Conservation (phyloP, 371 early-diverging fungal genomes). For the Catenaria anguillulae region DNA sequence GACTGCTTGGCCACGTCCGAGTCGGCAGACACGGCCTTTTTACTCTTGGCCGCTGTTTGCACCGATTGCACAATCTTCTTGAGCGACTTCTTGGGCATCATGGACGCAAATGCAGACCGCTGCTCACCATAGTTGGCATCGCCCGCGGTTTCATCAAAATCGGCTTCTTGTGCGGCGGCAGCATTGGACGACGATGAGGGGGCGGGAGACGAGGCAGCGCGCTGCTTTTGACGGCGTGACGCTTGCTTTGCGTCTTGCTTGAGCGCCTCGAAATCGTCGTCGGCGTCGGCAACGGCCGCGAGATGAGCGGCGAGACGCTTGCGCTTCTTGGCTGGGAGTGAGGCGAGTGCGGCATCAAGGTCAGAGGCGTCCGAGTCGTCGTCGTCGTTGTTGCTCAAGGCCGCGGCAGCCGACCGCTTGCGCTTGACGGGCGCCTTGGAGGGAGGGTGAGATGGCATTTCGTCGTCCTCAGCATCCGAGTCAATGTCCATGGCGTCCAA, state of each 20-base stretch:
- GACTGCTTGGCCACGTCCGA: conserved; percentile 8
- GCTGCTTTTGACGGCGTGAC: no score
- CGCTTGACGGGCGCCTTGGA: neutral
- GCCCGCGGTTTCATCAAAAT: neutral
- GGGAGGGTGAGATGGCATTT: no score
- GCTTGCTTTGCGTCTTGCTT: no score
- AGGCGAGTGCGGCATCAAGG: neutral
- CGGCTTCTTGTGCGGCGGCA: neutral
- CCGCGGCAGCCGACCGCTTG: neutral
- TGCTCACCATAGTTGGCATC: neutral
- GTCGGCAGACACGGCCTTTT: conserved; percentile 6
- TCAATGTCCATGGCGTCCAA: neutral
- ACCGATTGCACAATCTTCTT: neutral
- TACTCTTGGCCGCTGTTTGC: neutral
- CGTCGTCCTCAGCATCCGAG: neutral
- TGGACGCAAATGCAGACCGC: neutral
- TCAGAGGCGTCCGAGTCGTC: conserved; percentile 17
- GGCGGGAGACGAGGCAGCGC: no score
- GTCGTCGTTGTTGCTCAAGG: neutral
- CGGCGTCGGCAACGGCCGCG: conserved; percentile 46
- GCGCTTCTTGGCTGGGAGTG: conserved; percentile 6
- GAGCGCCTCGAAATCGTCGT: conserved; percentile 16
- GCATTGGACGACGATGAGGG: neutral
- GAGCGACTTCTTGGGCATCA: neutral
- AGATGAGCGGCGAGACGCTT: conserved; percentile 26